phyloP scores from a whole-genome alignment of 352 stramenopile genomes.

The Phytophthora constricta region DNA sequence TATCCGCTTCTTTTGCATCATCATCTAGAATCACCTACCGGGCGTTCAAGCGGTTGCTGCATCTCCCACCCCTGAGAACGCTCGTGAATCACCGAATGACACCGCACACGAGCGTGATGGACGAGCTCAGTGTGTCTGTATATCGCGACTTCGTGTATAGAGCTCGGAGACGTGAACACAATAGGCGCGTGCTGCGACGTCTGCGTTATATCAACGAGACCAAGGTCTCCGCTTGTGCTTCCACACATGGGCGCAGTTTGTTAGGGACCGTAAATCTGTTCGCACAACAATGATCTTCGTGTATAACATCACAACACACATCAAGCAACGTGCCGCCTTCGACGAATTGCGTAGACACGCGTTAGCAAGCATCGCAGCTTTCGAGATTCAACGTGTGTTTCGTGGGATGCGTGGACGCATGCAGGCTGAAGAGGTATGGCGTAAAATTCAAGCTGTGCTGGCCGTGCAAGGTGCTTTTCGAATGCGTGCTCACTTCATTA shows the following conservation, averaged over 20 bases:
- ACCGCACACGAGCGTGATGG: slow-evolving; percentile 53
- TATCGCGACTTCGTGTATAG: slow-evolving; percentile 62
- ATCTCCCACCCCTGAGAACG: slow-evolving; percentile 48
- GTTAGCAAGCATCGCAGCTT: slow-evolving; percentile 56
- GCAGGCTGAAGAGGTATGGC: slow-evolving; percentile 36
- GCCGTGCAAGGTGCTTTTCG: slow-evolving; percentile 71
- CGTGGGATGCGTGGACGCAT: slow-evolving; percentile 54
- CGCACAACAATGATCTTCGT: slow-evolving; percentile 39
- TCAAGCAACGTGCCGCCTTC: slow-evolving; percentile 51
- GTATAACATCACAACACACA: slow-evolving; percentile 38
- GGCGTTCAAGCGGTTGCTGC: slow-evolving; percentile 51
- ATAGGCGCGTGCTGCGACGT: slow-evolving; percentile 54
- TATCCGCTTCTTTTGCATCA: slow-evolving; percentile 23
- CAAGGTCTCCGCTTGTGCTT: slow-evolving; percentile 50
- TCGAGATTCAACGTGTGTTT: slow-evolving; percentile 70
- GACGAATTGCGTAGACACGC: slow-evolving; percentile 43
- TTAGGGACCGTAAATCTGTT: slow-evolving; percentile 41
- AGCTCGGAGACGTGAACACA: slow-evolving; percentile 53
- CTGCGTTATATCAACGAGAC: slow-evolving; percentile 62
- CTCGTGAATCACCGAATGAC: slow-evolving; percentile 47
- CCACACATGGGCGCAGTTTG: slow-evolving; percentile 41
- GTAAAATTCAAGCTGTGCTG: slow-evolving; percentile 56
- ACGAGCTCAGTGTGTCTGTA: slow-evolving; percentile 60
- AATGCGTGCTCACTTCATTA: slow-evolving; percentile 65
- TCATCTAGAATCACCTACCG: slow-evolving; percentile 52